Evolutionary conservation across 768 basidiomycete species (phyloP), one percentile per base, ranked within the genome.

Genomic region (Auricularia heimuer): DNA sequence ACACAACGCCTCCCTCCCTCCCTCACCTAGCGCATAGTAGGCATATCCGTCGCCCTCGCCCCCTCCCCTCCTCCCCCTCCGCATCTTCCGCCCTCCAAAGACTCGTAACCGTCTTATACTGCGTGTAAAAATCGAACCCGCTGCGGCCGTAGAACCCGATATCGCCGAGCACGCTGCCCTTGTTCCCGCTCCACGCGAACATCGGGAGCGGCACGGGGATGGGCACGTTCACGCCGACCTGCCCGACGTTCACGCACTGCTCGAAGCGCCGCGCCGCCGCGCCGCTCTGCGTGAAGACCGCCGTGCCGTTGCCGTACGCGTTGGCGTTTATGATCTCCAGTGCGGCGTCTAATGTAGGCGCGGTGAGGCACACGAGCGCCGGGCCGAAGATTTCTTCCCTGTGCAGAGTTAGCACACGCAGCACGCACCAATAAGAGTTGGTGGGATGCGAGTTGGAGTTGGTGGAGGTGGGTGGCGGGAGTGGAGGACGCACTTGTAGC

Each of bases 171-270:
- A 85, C 85, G 70, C 89, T 92, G 47, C 79, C 83, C 81, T 94
- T 96, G 78, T 94, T 96, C 34, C 97, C 96, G 70, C 90, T 93
- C 93, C 93, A 96, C 35, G 92, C 85, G 78, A 97, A 98, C 91
- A 97, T 95, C 16, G 90, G 81, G 36, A 89, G 77, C 56, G 96
- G 96, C 4, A 99, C 96, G 14, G 94, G 91, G 62, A 93, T 93
- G 3, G 92, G 90, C 8, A 94, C 88, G 73, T 95, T 98, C 74
- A 98, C 85, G 54, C 96, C 96, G 71, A 99, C 85, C 75, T 92
- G 94, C 29, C 94, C 94, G 63, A 93, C 87, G 68, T 98, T 91
- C 63, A 96, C 86, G 58, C 87, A 82, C 12, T 79, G 80, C 77
- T 98, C 96, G 67, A 97, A 99, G 75, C 90, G 92, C 64, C 96